Base-by-base conservation (phyloP, 768 basidiomycete genomes). In the Trametes gibbosa region DNA sequence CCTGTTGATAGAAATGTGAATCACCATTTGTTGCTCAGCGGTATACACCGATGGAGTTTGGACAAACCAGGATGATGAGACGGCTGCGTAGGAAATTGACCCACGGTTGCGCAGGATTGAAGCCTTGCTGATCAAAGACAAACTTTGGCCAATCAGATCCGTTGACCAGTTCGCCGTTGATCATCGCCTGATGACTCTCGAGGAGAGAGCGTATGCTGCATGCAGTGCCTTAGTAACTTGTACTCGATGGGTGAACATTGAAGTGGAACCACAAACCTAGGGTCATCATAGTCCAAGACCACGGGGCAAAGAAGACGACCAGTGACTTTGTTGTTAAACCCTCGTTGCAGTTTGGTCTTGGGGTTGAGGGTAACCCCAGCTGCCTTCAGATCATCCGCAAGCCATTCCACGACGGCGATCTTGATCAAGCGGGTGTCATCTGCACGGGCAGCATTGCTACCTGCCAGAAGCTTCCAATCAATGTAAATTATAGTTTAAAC, bases 81-180 rank as follows among this genome's bases (percentile, higher is more conserved):
- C 51, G 51, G n/a, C 51, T 40, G 6, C 40, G 39, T 7, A 53
- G 40, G 25, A 53, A 53, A 3, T 24, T 17, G 9, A 42, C 21
- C 51, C 51, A 53, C 1, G 51, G 40, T 2, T 27, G 13, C 8
- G 14, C 40, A 4, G 39, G 39, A 24, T 53, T 53, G 25, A 29
- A 53, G 5, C 10, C 14, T 1, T 12, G 23, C 16, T 42, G 40
- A 17, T 41, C 51, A 16, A 25, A 53, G 14, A 25, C 25, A 14
- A 53, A 53, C 3, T 27, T n/a, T 8, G 51, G 51, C 51, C 51
- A 53, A 40, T 53, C 25, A 2, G 51, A 53, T 3, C 51, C 51
- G n/a, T 53, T 53, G 51, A 53, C 25, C 9, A 24, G 39, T 3
- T 42, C 6, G 8, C 51, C 51, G 12, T 42, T 40, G 12, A 53